These are phyloP conservation scores for Pythium apleroticum DNA, from an alignment of 352 stramenopile genomes.

Conservation along the genomic window DNA sequence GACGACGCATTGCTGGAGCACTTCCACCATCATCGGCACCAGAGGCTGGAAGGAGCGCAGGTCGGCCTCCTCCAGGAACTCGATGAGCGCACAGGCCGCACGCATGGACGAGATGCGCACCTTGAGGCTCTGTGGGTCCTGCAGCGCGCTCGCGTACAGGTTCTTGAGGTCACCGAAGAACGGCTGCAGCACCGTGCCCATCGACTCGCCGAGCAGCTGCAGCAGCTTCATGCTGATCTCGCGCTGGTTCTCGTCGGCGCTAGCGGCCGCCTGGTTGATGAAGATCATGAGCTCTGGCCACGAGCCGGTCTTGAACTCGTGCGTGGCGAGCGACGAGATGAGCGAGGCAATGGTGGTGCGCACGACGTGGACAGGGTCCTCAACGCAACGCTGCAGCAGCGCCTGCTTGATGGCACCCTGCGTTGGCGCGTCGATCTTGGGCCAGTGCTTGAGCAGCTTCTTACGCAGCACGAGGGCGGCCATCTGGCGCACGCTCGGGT, in stretches of 20 bases:
- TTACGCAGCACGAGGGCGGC: slow-evolving; percentile 93
- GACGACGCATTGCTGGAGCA: slow-evolving; percentile 82
- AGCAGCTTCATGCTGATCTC: slow-evolving; percentile 94
- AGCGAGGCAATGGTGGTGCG: slow-evolving; percentile 82
- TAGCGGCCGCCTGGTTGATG: slow-evolving; percentile 88
- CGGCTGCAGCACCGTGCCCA: slow-evolving; percentile 84
- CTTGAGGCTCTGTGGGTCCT: slow-evolving; percentile 81
- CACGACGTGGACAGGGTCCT: slow-evolving; percentile 89
- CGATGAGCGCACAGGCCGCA: slow-evolving; percentile 71
- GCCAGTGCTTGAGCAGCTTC: slow-evolving; percentile 93
- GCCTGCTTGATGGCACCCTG: slow-evolving; percentile 87
- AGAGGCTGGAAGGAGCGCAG: slow-evolving; percentile 70
- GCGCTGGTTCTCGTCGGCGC: slow-evolving; percentile 78
- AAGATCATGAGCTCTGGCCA: slow-evolving; percentile 95
- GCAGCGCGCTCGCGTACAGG: slow-evolving; percentile 65
- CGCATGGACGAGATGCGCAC: slow-evolving; percentile 83
- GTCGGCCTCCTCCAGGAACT: slow-evolving; percentile 81
- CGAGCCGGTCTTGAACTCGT: slow-evolving; percentile 67
- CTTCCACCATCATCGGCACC: slow-evolving; percentile 82
- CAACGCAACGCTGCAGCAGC: slow-evolving; percentile 80
- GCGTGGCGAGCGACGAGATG: slow-evolving; percentile 79
- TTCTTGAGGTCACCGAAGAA: slow-evolving; percentile 83
- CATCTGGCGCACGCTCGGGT: slow-evolving; percentile 89
- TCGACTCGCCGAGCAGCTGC: slow-evolving; percentile 91
- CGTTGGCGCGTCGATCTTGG: slow-evolving; percentile 81